Evolutionary conservation across 106 monocot genomes (phyloP).

Genomic region (Iris macrosiphon): DNA sequence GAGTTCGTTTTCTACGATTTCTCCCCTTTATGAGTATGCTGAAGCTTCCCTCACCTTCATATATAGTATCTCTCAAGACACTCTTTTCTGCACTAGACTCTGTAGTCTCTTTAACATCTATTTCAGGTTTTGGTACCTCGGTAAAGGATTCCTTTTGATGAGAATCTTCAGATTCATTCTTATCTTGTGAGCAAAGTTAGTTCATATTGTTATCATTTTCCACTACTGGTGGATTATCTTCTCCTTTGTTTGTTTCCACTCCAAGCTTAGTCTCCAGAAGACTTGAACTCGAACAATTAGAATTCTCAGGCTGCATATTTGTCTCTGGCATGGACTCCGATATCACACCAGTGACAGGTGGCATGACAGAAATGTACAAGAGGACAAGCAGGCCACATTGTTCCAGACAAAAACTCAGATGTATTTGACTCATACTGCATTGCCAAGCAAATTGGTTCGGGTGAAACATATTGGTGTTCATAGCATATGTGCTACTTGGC

Average conservation of each 20-base stretch:
- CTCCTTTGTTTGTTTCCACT: conserved; percentile 20
- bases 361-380: conserved; percentile 55
- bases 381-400: conserved; percentile 56
- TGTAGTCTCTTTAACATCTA: conserved; percentile 13
- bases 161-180: conserved; percentile 23
- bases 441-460: conserved; percentile 82
- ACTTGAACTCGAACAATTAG: conserved; percentile 11
- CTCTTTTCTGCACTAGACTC: conserved; percentile 10
- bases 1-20: conserved; percentile 64
- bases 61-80: conserved; percentile 13
- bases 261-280: conserved; percentile 15
- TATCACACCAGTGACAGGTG: conserved; percentile 32
- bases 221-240: background rate
- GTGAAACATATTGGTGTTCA: conserved; percentile 58
- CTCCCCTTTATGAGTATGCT: conserved; percentile 81
- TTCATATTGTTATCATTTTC: conserved; percentile 14
- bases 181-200: conserved; percentile 12
- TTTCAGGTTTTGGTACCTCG: conserved; percentile 23
- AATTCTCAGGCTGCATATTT: conserved; percentile 28
- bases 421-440: conserved; percentile 49
- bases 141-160: conserved; percentile 11
- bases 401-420: conserved; percentile 62
- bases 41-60: conserved; percentile 75
- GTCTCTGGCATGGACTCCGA: conserved; percentile 39
- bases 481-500: conserved; percentile 55